A percentile compares a stretch with the other conserved stretches of the same genome.
phyloP scores from a whole-genome alignment of 2,329 filamentous ascomycete species.

The Hymenoscyphus linearis region DNA sequence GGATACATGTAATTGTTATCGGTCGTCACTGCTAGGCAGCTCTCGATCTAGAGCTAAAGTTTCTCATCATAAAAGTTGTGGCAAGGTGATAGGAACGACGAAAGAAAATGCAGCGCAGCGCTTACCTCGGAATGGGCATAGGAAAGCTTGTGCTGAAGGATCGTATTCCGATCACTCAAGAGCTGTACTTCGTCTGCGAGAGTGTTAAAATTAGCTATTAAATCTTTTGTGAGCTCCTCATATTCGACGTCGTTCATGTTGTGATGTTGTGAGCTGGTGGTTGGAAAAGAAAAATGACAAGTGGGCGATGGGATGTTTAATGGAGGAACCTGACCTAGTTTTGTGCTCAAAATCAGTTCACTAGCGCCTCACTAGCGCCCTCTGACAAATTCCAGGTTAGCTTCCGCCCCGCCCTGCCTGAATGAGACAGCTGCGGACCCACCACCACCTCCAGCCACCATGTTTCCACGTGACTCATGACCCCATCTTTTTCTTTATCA shows the following conservation, averaged over 20 bases:
- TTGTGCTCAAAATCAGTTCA: not conserved
- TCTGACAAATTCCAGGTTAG: conserved; percentile 6
- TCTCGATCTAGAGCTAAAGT: conserved; percentile 81
- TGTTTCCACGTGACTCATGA: too few species aligned
- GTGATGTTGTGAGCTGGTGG: too few species aligned
- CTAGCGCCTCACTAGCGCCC: not conserved
- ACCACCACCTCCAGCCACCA: too few species aligned
- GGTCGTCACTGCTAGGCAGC: conserved; percentile 57
- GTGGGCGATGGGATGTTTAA: not conserved
- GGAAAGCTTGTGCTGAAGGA: conserved; percentile 61
- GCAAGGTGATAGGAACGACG: conserved; percentile 4
- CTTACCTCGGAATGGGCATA: conserved; percentile 64
- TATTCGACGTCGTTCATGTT: conserved; percentile 30
- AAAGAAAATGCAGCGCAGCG: conserved; percentile 15
- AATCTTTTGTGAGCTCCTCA: conserved; percentile 45
- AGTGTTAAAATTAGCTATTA: conserved; percentile 60
- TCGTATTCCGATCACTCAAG: conserved; percentile 57
- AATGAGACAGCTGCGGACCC: too few species aligned
- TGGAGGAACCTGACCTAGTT: not conserved
- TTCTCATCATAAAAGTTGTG: conserved; percentile 40
- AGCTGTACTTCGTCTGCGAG: conserved; percentile 61
- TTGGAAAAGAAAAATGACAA: conserved; percentile 2
- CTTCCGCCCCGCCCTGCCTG: not conserved
- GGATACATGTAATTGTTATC: conserved; percentile 51
- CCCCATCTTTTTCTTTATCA: too few species aligned